Evolutionary conservation across 441 rosid species (phyloP).

Genomic region (Cnidoscolus chayamansa): DNA sequence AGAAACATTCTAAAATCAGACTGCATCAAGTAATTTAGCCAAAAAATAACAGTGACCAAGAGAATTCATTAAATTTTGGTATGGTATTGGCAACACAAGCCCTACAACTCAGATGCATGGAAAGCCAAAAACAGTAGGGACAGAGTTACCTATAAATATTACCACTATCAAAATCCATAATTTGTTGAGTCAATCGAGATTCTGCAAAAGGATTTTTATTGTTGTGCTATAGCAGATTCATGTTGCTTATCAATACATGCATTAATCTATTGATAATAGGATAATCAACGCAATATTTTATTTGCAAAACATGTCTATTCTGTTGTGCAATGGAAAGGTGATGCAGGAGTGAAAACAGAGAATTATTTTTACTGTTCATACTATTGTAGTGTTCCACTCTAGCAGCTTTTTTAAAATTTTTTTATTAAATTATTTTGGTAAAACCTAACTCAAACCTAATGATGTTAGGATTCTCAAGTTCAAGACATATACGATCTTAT

Average conservation of each 20-base stretch:
- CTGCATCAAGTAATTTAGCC: not conserved
- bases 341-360: not conserved
- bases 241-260: not conserved
- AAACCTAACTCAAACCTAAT: no score
- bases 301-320: not conserved
- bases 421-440: no score
- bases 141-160: not conserved
- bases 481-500: no score
- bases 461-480: no score
- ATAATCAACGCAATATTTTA: not conserved
- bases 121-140: not conserved
- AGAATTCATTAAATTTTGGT: not conserved
- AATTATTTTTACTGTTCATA: no score
- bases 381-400: no score
- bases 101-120: not conserved
- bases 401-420: no score
- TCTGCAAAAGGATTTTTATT: slow-evolving; percentile 6
- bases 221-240: slow-evolving; percentile 4
- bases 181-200: not conserved
- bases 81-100: no score
- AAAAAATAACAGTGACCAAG: not conserved
- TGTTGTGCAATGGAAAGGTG: not conserved
- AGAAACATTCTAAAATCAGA: slow-evolving; percentile 11
- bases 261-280: not conserved
- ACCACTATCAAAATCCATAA: slow-evolving; percentile 2